Evolutionary conservation across 768 basidiomycete species (phyloP).

Genomic region (Phaffia tasmanica): DNA sequence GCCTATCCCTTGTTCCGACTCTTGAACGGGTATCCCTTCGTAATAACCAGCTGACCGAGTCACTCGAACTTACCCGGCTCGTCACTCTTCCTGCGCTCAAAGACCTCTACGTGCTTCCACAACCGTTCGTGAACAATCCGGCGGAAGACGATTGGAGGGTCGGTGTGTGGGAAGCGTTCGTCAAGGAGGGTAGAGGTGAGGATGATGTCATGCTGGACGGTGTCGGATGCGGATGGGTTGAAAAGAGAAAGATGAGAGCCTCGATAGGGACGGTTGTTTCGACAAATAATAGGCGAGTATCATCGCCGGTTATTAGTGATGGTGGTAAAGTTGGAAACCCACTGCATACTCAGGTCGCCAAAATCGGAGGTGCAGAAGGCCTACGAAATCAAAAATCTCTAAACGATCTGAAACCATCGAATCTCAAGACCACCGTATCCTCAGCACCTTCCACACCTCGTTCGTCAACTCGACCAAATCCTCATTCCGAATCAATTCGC

Average conservation of each 20-base stretch:
- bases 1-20: neutral
- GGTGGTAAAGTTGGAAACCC: constrained; percentile 3
- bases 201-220: constrained; percentile 59
- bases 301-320: neutral
- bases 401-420: neutral
- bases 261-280: constrained; percentile 13
- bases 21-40: constrained; percentile 22
- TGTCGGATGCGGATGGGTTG: constrained; percentile 32
- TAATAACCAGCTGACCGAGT: constrained; percentile 15
- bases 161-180: constrained; percentile 71
- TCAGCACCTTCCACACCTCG: neutral
- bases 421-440: neutral
- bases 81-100: constrained; percentile 10
- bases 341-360: constrained; percentile 6
- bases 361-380: neutral
- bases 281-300: constrained; percentile 5
- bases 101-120: constrained; percentile 35
- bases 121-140: constrained; percentile 58
- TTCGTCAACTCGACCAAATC: neutral
- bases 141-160: constrained; percentile 57
- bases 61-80: constrained; percentile 19
- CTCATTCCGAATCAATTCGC: neutral
- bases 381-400: too few species aligned
- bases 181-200: constrained; percentile 60
- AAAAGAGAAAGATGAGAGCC: constrained; percentile 31